These are phyloP conservation scores for Grigorovia transvaalensis DNA, from an alignment of 805 yeast species.

Conservation along the genomic window DNA sequence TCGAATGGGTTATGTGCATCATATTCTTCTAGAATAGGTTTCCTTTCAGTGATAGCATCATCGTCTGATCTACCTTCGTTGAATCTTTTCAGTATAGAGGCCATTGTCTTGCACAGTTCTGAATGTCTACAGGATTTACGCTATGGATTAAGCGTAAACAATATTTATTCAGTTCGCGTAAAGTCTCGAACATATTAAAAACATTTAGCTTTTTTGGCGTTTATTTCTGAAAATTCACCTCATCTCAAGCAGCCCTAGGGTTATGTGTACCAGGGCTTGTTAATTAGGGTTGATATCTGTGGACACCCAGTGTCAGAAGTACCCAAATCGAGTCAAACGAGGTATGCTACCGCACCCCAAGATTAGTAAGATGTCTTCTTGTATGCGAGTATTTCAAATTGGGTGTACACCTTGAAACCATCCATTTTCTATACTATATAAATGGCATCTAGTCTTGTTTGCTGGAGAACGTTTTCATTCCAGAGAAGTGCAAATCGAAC, in stretches of 20 bases:
- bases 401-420: neutral
- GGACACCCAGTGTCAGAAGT: too few species aligned
- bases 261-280: too few species aligned
- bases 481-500: neutral
- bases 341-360: neutral
- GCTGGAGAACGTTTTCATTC: too few species aligned
- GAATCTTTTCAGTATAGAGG: conserved; percentile 7
- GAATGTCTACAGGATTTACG: neutral
- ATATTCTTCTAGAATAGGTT: conserved; percentile 9
- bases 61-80: conserved; percentile 9
- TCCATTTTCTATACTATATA: neutral
- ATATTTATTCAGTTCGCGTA: too few species aligned
- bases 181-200: neutral
- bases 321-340: too few species aligned
- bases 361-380: neutral
- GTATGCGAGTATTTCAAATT: neutral
- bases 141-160: neutral
- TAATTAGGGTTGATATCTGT: too few species aligned
- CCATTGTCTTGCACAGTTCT: conserved; percentile 4
- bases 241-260: too few species aligned
- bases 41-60: conserved; percentile 9
- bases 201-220: too few species aligned
- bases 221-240: too few species aligned
- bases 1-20: conserved; percentile 13
- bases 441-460: too few species aligned